phyloP scores from a whole-genome alignment of 371 early-diverging fungal genomes.

The Mortierella sp. region DNA sequence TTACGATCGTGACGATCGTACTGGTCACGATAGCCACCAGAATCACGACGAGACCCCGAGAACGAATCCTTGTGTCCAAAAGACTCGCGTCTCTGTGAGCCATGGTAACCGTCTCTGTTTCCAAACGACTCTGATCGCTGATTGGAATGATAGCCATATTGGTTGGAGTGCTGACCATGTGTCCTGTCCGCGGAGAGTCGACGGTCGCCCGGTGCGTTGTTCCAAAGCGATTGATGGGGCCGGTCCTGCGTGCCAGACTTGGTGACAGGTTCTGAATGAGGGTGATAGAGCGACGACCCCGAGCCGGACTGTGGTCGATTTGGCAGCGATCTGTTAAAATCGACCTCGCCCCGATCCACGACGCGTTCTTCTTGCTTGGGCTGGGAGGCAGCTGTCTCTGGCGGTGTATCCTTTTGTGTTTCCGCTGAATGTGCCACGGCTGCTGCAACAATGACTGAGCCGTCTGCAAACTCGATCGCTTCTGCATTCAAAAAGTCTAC shows the following conservation, averaged over 20 bases:
- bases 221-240: slow-evolving; percentile 28
- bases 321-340: slow-evolving; percentile 37
- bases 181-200: slow-evolving; percentile 33
- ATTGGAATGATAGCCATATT: too few relatives aligned
- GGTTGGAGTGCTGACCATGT: slow-evolving; percentile 1
- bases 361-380: slow-evolving; percentile 25
- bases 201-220: slow-evolving; percentile 25
- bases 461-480: slow-evolving; percentile 48
- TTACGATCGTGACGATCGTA: slow-evolving; percentile 28
- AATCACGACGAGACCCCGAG: slow-evolving; percentile 30
- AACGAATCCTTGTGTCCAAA: slow-evolving; percentile 21
- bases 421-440: slow-evolving; percentile 27
- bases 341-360: slow-evolving; percentile 45
- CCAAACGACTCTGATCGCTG: slow-evolving; percentile 40
- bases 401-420: slow-evolving; percentile 6
- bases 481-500: slow-evolving; percentile 46
- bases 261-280: slow-evolving; percentile 7
- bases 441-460: slow-evolving; percentile 35
- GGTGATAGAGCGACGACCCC: slow-evolving; percentile 24
- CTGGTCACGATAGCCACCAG: slow-evolving; percentile 10
- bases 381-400: not conserved
- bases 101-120: slow-evolving; percentile 18
- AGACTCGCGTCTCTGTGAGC: slow-evolving; percentile 29
- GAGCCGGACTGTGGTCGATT: slow-evolving; percentile 12
- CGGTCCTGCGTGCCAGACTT: slow-evolving; percentile 26